Evolutionary conservation across 352 stramenopile species (phyloP).

Genomic region (Phytopythium montanum): DNA sequence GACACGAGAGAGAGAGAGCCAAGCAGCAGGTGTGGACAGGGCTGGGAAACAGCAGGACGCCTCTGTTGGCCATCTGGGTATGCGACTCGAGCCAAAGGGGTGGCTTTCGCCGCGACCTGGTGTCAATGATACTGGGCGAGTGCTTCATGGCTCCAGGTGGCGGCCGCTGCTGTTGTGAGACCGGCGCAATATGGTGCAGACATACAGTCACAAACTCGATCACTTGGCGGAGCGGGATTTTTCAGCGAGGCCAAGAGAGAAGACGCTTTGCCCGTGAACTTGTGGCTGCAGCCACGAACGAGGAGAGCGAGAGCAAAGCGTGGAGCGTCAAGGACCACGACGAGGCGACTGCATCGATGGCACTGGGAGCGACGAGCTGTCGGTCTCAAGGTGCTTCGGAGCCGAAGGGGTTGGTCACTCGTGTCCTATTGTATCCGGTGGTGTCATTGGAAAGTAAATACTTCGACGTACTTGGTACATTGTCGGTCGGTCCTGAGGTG

Average conservation of each 20-base stretch:
- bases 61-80: neutral
- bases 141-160: neutral
- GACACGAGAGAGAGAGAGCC: neutral
- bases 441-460: conserved; percentile 1
- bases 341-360: too few relatives aligned
- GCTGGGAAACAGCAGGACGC: conserved; percentile 2
- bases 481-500: neutral
- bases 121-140: neutral
- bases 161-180: neutral
- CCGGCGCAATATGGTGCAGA: neutral
- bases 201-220: neutral
- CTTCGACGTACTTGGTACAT: conserved; percentile 1
- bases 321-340: neutral
- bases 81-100: neutral
- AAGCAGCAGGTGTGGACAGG: neutral
- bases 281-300: neutral
- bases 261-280: neutral
- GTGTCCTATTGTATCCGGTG: neutral
- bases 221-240: neutral
- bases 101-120: neutral
- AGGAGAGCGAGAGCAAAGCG: neutral
- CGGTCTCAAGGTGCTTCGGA: neutral
- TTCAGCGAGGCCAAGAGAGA: neutral
- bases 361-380: neutral
- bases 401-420: too few relatives aligned